Evolutionary conservation across 2,329 filamentous ascomycete genomes (phyloP).

Genomic region (Curvularia spicifera): DNA sequence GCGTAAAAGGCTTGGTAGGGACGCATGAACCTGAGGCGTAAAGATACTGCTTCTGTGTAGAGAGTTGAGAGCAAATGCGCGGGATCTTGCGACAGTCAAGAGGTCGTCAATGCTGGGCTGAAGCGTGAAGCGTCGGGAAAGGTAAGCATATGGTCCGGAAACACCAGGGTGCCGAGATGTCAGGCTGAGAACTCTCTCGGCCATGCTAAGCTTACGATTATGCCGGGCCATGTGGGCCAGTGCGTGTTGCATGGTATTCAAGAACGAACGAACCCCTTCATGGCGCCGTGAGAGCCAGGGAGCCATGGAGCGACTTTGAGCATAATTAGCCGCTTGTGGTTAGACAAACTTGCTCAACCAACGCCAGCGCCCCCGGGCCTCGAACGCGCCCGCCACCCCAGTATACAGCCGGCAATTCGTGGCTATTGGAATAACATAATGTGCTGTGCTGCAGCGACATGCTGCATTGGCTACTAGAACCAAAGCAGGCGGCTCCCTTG

Average conservation of each 20-base stretch:
- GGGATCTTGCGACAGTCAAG: slow-evolving; percentile 44
- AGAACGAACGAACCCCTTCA: slow-evolving; percentile 16
- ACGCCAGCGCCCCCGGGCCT: slow-evolving; percentile 22
- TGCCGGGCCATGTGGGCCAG: slow-evolving; percentile 15
- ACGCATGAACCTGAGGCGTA: slow-evolving; percentile 30
- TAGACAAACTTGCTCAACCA: slow-evolving; percentile 24
- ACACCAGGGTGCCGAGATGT: slow-evolving; percentile 5
- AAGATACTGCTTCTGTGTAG: slow-evolving; percentile 24
- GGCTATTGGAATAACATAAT: slow-evolving; percentile 9
- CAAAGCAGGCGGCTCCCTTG: slow-evolving; percentile 21
- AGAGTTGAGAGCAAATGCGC: slow-evolving; percentile 34
- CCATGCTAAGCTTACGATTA: slow-evolving; percentile 13
- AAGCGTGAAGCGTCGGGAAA: slow-evolving; percentile 39
- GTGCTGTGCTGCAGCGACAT: slow-evolving; percentile 19
- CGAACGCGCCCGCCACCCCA: slow-evolving; percentile 11
- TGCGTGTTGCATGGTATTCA: slow-evolving; percentile 7
- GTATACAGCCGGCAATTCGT: slow-evolving; percentile 17
- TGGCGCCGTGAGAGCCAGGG: slow-evolving; percentile 24
- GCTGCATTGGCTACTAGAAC: slow-evolving; percentile 8
- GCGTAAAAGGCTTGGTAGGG: slow-evolving; percentile 29
- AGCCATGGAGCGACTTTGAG: slow-evolving; percentile 34
- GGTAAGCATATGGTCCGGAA: slow-evolving; percentile 13
- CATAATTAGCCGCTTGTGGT: slow-evolving; percentile 34
- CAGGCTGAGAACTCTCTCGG: slow-evolving; percentile 6
- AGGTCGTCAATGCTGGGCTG: slow-evolving; percentile 38